Conservation (phyloP, 1,284 basidiomycete genomes). For the Flammula alnicola region DNA sequence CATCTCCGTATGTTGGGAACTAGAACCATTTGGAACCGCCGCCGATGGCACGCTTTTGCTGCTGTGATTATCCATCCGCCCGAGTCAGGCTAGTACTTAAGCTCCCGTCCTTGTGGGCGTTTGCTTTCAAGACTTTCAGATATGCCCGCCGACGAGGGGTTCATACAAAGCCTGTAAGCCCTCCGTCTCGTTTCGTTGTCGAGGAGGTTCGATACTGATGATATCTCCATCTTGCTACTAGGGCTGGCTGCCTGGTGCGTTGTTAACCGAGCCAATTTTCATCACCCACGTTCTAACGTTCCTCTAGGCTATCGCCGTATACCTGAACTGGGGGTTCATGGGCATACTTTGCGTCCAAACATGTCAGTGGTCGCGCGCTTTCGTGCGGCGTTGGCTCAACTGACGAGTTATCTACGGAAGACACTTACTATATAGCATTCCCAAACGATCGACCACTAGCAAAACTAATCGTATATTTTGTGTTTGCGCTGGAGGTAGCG, state of each 20-base stretch:
- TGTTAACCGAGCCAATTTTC: too few relatives aligned
- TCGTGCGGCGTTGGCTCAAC: not conserved
- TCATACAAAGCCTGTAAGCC: constrained; percentile 16
- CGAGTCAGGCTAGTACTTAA: not conserved
- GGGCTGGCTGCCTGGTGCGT: constrained; percentile 7
- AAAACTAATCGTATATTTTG: constrained; percentile 26
- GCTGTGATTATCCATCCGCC: not conserved
- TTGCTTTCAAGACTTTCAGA: not conserved
- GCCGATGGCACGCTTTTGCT: constrained; percentile 4
- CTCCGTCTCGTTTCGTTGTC: not conserved
- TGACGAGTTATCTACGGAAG: constrained; percentile 8
- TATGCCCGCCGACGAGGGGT: constrained; percentile 12
- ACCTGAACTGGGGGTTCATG: constrained; percentile 29
- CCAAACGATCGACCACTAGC: constrained; percentile 23
- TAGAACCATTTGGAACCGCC: not conserved
- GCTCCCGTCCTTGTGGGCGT: not conserved
- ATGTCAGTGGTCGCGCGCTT: constrained; percentile 15
- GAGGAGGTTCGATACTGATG: not conserved
- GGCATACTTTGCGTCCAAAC: constrained; percentile 27
- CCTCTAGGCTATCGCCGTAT: constrained; percentile 23
- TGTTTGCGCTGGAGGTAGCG: constrained; percentile 23
- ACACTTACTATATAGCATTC: constrained; percentile 29
- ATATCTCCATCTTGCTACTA: not conserved
- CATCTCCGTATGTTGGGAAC: constrained; percentile 14
- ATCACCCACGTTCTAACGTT: not conserved